Evolutionary conservation across 2,329 filamentous ascomycete genomes (phyloP), one percentile per base, ranked within the genome.

Genomic region (Alternaria alternata): DNA sequence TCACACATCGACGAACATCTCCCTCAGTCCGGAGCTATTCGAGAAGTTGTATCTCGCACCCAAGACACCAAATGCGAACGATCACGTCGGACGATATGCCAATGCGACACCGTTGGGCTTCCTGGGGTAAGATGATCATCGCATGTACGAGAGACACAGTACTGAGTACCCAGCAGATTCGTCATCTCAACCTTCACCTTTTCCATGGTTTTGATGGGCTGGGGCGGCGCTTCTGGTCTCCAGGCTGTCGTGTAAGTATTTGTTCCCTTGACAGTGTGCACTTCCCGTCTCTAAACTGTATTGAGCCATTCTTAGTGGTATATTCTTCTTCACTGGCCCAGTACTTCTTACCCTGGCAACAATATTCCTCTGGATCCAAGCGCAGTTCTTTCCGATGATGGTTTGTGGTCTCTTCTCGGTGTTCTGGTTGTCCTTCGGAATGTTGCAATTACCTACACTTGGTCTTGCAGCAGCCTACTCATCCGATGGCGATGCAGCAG

Each of bases 401-500:
- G 81, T 84, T 0, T 83, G 83, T 74, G 82, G 81, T 4, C 76
- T 86, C 38, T 86, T 86, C 63, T 76, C 53, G 20, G 68, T 71
- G 3, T 86, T 86, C 69, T 86, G 83, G 82, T 76, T 85, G 4
- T 83, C 81, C 2, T 85, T 86, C 65, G 84, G 82, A 16, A 67
- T 85, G 47, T 73, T 86, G 1, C 81, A 85, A 59, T 75, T 85
- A 1, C 84, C 84, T 0, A 83, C 81, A 0, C 79, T 84, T 7
- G 79, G 81, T 12, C 79, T 86, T 3, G 81, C 80, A 1, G 69
- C 75, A 0, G 75, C 81, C 1, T 86, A 84, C 60, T 74, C 72
- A 11, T 70, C 81, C 1, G 80, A 80, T 0, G 72, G 77, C 0
- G 72, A 74, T 20, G 80, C 83, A 24, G 80, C 82, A 7, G 81